Base-by-base conservation (phyloP, 257 asterid genomes). In the Rauvolfia tetraphylla region DNA sequence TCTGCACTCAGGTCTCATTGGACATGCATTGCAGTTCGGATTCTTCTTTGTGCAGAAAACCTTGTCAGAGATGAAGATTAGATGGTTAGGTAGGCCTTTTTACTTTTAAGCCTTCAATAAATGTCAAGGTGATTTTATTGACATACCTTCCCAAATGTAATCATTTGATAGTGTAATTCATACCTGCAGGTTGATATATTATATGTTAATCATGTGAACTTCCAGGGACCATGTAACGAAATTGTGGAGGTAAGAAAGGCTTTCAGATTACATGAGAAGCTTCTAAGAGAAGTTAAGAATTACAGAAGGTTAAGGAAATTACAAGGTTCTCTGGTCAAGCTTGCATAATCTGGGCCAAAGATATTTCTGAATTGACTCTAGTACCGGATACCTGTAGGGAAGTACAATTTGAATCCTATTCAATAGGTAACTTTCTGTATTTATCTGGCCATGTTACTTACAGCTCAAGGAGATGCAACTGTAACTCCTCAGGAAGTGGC, bases 291-390 rank as follows among this genome's bases (percentile, higher is more conserved):
- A 42, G 39, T 65, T 49, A 39, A 72, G 42, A 71, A 67, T 62
- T 49, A 17, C 29, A 49, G 54, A 53, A 62, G 78, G 73, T 41
- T 59, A 44, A 67, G 76, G 74, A 65, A 83, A 72, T 86, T 89
- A 94, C 98, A 95, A 78, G 82, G 96, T 92, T 79, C 85, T 88
- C 83, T 92, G 99, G 84, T 95, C 99, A 82, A 95, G 88, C 79
- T 88, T 88, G 92, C 98, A 95, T 41, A 95, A 90, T 83, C 99
- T 86, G 58, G 99, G 99, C 99, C 99, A 95, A 78, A 95, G 89
- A 88, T 90, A 91, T 79, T 95, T 95, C 92, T 95, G 99, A 75
- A 95, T 86, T 6, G 99, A 75, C 86, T 95, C 99, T 75, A 91
- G 88, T 56, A 91, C 85, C 31, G 99, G 99, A 81, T 95, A 95